Evolutionary conservation across 306 rosid species (phyloP).

Genomic region (Hippophae rhamnoides): DNA sequence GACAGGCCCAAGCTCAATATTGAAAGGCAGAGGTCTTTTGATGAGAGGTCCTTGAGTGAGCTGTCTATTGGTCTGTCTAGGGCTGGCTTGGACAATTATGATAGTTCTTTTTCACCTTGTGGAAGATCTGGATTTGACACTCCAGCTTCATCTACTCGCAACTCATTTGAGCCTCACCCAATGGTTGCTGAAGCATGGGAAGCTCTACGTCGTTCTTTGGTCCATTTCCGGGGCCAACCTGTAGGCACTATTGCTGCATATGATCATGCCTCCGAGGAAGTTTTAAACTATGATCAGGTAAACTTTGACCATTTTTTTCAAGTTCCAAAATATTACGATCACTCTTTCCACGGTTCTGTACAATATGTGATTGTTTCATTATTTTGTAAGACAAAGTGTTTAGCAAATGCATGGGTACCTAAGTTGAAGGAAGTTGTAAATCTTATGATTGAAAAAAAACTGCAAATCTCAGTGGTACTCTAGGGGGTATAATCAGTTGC

Average conservation of each 20-base stretch:
- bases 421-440: too few species aligned
- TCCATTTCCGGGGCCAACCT: slow-evolving; percentile 52
- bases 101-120: slow-evolving; percentile 45
- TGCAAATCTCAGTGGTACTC: too few species aligned
- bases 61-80: slow-evolving; percentile 45
- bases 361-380: too few species aligned
- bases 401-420: too few species aligned
- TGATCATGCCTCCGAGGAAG: slow-evolving; percentile 69
- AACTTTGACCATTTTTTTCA: too few species aligned
- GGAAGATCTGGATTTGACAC: slow-evolving; percentile 70
- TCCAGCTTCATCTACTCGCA: slow-evolving; percentile 40
- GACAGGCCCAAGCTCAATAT: slow-evolving; percentile 58
- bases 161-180: slow-evolving; percentile 51
- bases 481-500: too few species aligned
- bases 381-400: too few species aligned
- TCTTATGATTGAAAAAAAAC: too few species aligned
- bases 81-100: slow-evolving; percentile 47
- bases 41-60: slow-evolving; percentile 16
- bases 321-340: too few species aligned
- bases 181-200: slow-evolving; percentile 90
- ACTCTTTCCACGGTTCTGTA: too few species aligned
- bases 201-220: slow-evolving; percentile 62
- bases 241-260: slow-evolving; percentile 75
- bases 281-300: slow-evolving; percentile 75
- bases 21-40: slow-evolving; percentile 71